phyloP scores from a whole-genome alignment of 495 filamentous ascomycete species.

The Geoglossum glabrum region DNA sequence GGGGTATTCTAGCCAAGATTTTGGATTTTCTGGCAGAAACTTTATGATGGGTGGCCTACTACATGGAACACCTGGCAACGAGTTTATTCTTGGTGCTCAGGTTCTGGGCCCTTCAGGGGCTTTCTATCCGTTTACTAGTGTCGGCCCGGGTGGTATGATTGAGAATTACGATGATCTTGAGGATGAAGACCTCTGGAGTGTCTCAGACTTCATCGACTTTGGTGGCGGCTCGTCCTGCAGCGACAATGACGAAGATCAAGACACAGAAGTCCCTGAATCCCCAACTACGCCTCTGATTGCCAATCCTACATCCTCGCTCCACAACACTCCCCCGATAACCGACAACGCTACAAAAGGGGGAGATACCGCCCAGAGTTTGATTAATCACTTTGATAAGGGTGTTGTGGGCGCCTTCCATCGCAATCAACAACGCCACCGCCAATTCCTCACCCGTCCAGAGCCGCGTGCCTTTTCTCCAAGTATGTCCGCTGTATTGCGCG shows the following conservation, averaged over 20 bases:
- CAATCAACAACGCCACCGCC: conserved; percentile 53
- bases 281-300: conserved; percentile 13
- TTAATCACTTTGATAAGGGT: conserved; percentile 49
- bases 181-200: conserved; percentile 39
- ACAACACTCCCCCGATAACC: conserved; percentile 5
- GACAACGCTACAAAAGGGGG: conserved; percentile 11
- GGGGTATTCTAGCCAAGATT: conserved; percentile 23
- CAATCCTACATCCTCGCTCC: conserved; percentile 2
- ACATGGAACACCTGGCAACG: conserved; percentile 25
- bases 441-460: conserved; percentile 37
- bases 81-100: conserved; percentile 40
- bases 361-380: conserved; percentile 28
- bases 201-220: conserved; percentile 57
- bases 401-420: conserved; percentile 61
- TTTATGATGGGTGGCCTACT: conserved; percentile 52
- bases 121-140: conserved; percentile 48
- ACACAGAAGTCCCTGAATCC: conserved; percentile 12
- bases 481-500: conserved; percentile 22
- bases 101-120: conserved; percentile 55
- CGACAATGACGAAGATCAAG: conserved; percentile 22
- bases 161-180: conserved; percentile 39
- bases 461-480: conserved; percentile 18
- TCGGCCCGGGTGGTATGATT: conserved; percentile 32
- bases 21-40: conserved; percentile 41
- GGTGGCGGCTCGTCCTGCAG: conserved; percentile 39